phyloP scores from a whole-genome alignment of 139 green algal genomes.

The Coelastrella sp. region DNA sequence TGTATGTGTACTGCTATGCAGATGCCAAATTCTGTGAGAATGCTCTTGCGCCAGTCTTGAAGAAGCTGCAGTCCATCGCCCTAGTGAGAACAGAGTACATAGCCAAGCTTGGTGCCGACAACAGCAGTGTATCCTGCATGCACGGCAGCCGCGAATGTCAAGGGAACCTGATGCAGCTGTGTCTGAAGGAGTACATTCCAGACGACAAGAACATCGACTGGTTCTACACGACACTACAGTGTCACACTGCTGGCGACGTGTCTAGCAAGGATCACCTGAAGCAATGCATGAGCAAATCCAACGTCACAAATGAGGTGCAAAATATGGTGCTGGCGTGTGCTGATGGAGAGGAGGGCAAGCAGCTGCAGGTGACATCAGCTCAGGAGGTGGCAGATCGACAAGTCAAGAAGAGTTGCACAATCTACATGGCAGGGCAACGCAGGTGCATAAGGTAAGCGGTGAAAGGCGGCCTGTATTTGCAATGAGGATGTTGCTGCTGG shows the following conservation, averaged over 20 bases:
- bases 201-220: neutral
- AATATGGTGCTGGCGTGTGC: neutral
- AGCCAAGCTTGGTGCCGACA: neutral
- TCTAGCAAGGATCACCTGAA: neutral
- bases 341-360: neutral
- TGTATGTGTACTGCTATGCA: neutral
- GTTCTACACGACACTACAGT: slow-evolving; percentile 5
- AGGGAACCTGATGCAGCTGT: slow-evolving; percentile 46
- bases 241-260: slow-evolving; percentile 9
- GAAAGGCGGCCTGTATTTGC: too few relatives aligned
- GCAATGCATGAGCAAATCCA: slow-evolving; percentile 19
- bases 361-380: slow-evolving; percentile 5
- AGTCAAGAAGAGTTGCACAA: slow-evolving; percentile 32
- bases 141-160: slow-evolving; percentile 19
- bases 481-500: too few relatives aligned
- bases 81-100: slow-evolving; percentile 39
- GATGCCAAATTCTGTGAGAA: slow-evolving; percentile 40
- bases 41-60: neutral
- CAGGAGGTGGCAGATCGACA: neutral
- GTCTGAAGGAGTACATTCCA: slow-evolving; percentile 12
- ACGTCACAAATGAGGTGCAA: neutral
- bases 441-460: slow-evolving; percentile 13
- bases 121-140: slow-evolving; percentile 16
- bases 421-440: slow-evolving; percentile 22
- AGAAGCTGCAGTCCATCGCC: neutral